Percentiles rank a stretch among this genome's conserved stretches.
phyloP scores from a whole-genome alignment of 805 yeast genomes.

The Scheffersomyces lignosus region DNA sequence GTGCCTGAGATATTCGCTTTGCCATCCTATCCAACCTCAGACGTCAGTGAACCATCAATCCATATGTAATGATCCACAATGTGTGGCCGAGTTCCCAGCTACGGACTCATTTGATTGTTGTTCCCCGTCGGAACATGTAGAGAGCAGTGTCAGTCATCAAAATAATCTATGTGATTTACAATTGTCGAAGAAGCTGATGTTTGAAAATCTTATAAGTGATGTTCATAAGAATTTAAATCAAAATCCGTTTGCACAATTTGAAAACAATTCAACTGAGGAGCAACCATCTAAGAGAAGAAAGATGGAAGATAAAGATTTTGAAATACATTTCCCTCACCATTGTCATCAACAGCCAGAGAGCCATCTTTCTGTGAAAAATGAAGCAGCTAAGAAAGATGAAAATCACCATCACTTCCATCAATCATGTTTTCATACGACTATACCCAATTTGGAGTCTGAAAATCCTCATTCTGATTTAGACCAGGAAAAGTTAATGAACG shows the following conservation, averaged over 20 bases:
- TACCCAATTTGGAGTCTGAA: no score
- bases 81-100: background rate
- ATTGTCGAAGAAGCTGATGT: slow-evolving; percentile 31
- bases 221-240: slow-evolving; percentile 30
- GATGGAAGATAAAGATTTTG: slow-evolving; percentile 17
- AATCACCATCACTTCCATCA: slow-evolving; percentile 31
- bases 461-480: slow-evolving; percentile 5
- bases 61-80: background rate
- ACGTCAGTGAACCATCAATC: background rate
- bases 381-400: background rate
- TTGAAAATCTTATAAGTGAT: slow-evolving; percentile 38
- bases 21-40: slow-evolving; percentile 6
- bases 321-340: slow-evolving; percentile 42
- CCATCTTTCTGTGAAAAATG: background rate
- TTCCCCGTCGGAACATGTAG: no score
- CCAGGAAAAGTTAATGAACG: slow-evolving; percentile 21
- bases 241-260: no score
- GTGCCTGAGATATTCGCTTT: slow-evolving; percentile 3
- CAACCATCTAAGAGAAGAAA: slow-evolving; percentile 1
- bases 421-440: slow-evolving; percentile 47
- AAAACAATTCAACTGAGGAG: slow-evolving; percentile 7
- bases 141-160: no score
- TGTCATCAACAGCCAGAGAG: slow-evolving; percentile 24
- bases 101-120: background rate
- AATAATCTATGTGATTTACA: slow-evolving; percentile 29